Evolutionary conservation across 495 filamentous ascomycete species (phyloP).

Genomic region (Penicillium alfredii): DNA sequence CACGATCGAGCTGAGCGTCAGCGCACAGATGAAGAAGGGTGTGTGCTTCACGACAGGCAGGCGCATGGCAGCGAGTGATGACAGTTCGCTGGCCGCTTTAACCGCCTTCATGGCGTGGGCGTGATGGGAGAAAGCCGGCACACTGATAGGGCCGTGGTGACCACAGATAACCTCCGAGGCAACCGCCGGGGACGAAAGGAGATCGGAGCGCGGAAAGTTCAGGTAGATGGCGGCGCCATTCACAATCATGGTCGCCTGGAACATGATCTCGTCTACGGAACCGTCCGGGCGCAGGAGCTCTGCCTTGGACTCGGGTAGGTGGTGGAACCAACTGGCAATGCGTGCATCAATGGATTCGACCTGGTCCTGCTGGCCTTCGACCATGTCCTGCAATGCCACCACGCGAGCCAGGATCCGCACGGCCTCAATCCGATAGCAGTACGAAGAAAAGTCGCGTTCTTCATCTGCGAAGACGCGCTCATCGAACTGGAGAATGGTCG

Average conservation of each 20-base stretch:
- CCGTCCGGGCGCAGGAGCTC: constrained; percentile 60
- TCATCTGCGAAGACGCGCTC: constrained; percentile 42
- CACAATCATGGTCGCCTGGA: constrained; percentile 82
- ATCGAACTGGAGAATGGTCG: constrained; percentile 41
- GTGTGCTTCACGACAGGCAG: constrained; percentile 69
- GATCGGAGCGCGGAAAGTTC: constrained; percentile 46
- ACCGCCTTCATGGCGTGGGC: constrained; percentile 76
- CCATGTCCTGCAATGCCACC: constrained; percentile 43
- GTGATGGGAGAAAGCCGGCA: constrained; percentile 49
- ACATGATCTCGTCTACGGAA: constrained; percentile 81
- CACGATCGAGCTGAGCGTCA: constrained; percentile 55
- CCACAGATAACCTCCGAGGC: constrained; percentile 46
- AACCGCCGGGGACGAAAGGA: constrained; percentile 42
- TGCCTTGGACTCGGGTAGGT: constrained; percentile 69
- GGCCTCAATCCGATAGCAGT: constrained; percentile 51
- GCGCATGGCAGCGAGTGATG: constrained; percentile 70
- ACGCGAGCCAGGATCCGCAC: constrained; percentile 70
- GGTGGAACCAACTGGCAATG: constrained; percentile 76
- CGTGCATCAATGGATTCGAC: constrained; percentile 61
- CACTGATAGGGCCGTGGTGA: constrained; percentile 39
- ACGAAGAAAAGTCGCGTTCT: constrained; percentile 43
- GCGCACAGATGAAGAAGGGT: constrained; percentile 82
- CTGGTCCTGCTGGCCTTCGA: constrained; percentile 38
- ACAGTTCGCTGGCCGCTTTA: constrained; percentile 69
- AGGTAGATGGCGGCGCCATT: constrained; percentile 49